Percentiles rank a stretch among this genome's conserved stretches.
These are phyloP conservation scores for Austroboletus olivaceoglutinosus DNA, from an alignment of 1,284 basidiomycete genomes.

Conservation along the genomic window DNA sequence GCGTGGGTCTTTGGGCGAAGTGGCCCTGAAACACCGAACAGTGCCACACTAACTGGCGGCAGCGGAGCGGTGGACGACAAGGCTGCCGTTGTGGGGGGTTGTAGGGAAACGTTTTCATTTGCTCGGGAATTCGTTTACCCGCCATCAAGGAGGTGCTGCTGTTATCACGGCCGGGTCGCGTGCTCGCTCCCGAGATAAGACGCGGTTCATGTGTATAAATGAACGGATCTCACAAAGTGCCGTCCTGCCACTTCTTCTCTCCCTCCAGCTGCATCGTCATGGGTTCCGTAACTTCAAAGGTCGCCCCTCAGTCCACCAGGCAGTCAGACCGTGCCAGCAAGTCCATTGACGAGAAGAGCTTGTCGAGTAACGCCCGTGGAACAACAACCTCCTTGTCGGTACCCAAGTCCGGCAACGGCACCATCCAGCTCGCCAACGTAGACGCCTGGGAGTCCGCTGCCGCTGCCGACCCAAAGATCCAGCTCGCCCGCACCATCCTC, in stretches of 20 bases:
- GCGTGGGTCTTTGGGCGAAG: too few relatives aligned
- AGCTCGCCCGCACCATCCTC: slow-evolving; percentile 80
- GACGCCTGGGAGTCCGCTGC: slow-evolving; percentile 64
- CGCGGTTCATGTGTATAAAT: slow-evolving; percentile 27
- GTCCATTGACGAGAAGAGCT: slow-evolving; percentile 30
- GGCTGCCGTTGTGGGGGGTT: neutral
- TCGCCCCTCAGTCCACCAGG: slow-evolving; percentile 17
- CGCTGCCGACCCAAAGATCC: slow-evolving; percentile 59
- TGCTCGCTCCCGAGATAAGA: slow-evolving; percentile 19
- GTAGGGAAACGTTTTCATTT: too few relatives aligned
- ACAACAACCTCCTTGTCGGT: slow-evolving; percentile 4
- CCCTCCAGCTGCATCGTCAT: slow-evolving; percentile 17
- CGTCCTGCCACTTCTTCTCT: slow-evolving; percentile 1
- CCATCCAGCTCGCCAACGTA: slow-evolving; percentile 57
- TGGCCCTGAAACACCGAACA: too few relatives aligned
- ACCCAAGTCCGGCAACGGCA: slow-evolving; percentile 50
- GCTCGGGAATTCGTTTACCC: neutral
- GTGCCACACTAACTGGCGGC: too few relatives aligned
- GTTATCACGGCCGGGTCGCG: slow-evolving; percentile 11
- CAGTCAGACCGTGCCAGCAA: slow-evolving; percentile 18
- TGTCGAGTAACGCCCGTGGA: neutral
- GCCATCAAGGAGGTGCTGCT: neutral
- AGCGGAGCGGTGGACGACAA: too few relatives aligned
- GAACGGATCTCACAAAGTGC: slow-evolving; percentile 15
- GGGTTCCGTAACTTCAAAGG: slow-evolving; percentile 27